Percentiles rank a stretch among this genome's conserved stretches.
phyloP scores from a whole-genome alignment of 306 rosid species.

The Herpetospermum pedunculosum region DNA sequence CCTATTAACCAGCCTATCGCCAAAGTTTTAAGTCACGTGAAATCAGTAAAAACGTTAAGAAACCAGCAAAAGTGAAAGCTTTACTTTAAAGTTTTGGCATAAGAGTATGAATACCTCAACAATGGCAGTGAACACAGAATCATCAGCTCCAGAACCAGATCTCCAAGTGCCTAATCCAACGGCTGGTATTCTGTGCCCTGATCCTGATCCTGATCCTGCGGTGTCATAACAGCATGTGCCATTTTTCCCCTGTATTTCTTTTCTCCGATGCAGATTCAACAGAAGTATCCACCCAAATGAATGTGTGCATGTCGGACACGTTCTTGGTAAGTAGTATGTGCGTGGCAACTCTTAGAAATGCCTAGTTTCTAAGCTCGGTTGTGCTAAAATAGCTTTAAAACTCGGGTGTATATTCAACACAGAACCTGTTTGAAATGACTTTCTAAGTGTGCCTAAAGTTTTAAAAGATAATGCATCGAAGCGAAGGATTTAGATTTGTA shows the following conservation, averaged over 20 bases:
- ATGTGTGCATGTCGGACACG: constrained; percentile 35
- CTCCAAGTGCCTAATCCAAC: constrained; percentile 9
- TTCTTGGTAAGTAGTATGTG: not conserved
- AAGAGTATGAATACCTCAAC: not conserved
- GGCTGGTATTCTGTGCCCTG: not conserved
- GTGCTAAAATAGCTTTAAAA: not conserved
- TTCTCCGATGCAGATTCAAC: not conserved
- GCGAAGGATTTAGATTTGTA: no score
- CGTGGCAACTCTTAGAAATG: not conserved
- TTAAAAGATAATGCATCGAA: no score
- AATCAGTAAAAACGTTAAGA: not conserved
- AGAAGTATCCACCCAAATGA: not conserved
- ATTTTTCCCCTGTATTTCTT: not conserved
- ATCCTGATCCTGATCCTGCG: not conserved
- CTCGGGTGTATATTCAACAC: no score
- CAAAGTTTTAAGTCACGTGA: not conserved
- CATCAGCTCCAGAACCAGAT: not conserved
- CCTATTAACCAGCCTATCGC: constrained; percentile 37
- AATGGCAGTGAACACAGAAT: not conserved
- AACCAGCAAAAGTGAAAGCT: not conserved
- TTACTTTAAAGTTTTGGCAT: not conserved
- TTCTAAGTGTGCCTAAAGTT: no score
- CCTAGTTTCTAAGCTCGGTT: not conserved
- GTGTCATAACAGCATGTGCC: constrained; percentile 15
- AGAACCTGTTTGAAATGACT: no score